A percentile compares a stretch with the other conserved stretches of the same genome.
phyloP scores from a whole-genome alignment of 2,329 filamentous ascomycete genomes.

The Alternaria brassicicola region DNA sequence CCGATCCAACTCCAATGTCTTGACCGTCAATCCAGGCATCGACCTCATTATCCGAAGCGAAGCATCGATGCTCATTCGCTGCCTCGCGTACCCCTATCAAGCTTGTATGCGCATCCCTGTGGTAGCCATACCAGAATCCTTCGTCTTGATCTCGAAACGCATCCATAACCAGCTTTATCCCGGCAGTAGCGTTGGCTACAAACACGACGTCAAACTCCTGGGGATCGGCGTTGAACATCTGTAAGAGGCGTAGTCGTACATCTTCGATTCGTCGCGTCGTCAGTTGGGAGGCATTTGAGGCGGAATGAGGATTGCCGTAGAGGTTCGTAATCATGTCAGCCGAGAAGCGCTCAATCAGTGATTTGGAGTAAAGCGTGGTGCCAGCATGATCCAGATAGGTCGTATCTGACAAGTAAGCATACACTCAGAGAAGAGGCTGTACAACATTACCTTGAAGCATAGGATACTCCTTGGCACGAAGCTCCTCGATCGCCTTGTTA shows the following conservation, averaged over 20 bases:
- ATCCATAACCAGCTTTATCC: conserved; percentile 84
- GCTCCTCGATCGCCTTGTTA: conserved; percentile 63
- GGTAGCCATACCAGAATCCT: conserved; percentile 86
- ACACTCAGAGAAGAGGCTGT: not conserved
- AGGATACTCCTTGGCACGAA: conserved; percentile 68
- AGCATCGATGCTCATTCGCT: conserved; percentile 68
- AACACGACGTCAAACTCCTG: conserved; percentile 87
- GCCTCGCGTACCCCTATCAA: conserved; percentile 78
- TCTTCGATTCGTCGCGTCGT: conserved; percentile 78
- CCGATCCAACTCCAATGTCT: conserved; percentile 23
- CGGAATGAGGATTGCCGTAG: conserved; percentile 92
- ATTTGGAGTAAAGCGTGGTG: conserved; percentile 83
- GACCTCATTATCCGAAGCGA: conserved; percentile 68
- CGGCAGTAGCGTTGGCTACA: conserved; percentile 89
- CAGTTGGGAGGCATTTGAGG: conserved; percentile 78
- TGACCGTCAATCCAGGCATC: conserved; percentile 65
- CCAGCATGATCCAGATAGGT: conserved; percentile 94
- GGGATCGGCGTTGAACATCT: conserved; percentile 82
- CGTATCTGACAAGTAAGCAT: conserved; percentile 58
- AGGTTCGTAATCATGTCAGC: conserved; percentile 78
- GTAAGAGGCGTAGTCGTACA: conserved; percentile 70
- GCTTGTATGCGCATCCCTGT: conserved; percentile 85
- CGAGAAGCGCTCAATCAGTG: conserved; percentile 79
- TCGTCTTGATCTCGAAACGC: conserved; percentile 69
- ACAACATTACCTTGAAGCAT: conserved; percentile 67